Base-by-base conservation (phyloP, 495 filamentous ascomycete genomes). In the Penicillium odoratum region DNA sequence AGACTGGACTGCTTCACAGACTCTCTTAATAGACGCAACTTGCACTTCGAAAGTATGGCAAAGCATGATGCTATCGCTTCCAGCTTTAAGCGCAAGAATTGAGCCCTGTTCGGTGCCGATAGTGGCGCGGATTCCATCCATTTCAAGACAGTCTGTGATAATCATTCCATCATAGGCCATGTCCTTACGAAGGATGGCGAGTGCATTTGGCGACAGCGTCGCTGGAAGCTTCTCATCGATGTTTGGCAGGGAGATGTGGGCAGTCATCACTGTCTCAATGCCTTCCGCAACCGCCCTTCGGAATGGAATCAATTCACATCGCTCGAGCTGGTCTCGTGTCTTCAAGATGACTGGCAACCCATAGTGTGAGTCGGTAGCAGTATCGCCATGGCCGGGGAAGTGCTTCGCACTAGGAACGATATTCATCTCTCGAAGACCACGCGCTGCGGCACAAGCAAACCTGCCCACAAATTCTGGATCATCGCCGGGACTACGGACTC, bases 61-160 rank as follows among this genome's bases (percentile, higher is more conserved):
- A 10, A 81, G 69, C 78, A 80, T 80, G 13, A 78, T 66, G 34
- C 78, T 78, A 42, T 81, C 78, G 48, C 72, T 75, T n/a, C 78
- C 78, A 29, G 78, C 78, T 38, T 69, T 69, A 33, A 81, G 52
- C 2, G 78, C 74, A 43, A 81, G 69, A 28, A 79, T 71, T 2
- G 78, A 70, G 45, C 76, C 78, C 55, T 74, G 66, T 48, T 79
- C 77, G 0, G 78, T 78, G 4, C 78, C 78, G 55, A 71, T 74
- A 9, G 72, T 78, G 5, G 72, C 65, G 18, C 77, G 68, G n/a
- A 81, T 75, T 1, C 78, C 78, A 43, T 75, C 77, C 71, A 78
- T 79, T 60, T 75, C 77, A 55, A 71, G 67, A 63, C 69, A 81
- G 38, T 74, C 72, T 0, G 70, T 75, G 29, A 70, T 69, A 8